These are phyloP conservation scores for Aspergillus sp. DNA, from an alignment of 2,329 filamentous ascomycete genomes.

Conservation along the genomic window DNA sequence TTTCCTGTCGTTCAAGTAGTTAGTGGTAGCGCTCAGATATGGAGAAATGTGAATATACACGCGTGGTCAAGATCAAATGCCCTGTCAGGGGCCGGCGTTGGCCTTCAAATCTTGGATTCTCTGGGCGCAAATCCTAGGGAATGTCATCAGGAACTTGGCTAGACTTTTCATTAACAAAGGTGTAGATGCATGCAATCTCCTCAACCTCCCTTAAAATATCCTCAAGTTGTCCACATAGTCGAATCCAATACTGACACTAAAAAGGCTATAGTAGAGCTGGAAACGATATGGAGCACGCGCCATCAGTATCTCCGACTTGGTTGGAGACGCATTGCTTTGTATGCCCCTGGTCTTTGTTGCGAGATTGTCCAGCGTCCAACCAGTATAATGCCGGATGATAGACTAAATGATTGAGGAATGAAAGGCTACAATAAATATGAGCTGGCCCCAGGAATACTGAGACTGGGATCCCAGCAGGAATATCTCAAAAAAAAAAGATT, in stretches of 20 bases:
- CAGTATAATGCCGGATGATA: constrained; percentile 4
- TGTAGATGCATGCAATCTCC: neutral
- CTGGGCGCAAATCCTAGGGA: neutral
- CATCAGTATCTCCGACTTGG: constrained; percentile 4
- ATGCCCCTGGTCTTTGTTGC: neutral
- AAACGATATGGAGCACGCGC: constrained; percentile 10
- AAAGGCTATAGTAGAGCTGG: constrained; percentile 8
- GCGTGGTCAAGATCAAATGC: neutral
- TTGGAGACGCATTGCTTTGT: neutral
- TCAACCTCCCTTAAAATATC: neutral
- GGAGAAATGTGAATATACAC: neutral
- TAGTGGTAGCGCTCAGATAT: neutral
- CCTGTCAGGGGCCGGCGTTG: neutral
- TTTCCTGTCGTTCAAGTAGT: neutral
- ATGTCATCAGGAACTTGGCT: neutral
- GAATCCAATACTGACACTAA: neutral
- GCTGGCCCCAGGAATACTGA: neutral
- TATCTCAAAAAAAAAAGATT: neutral
- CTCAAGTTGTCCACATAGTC: neutral
- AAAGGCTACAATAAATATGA: constrained; percentile 3
- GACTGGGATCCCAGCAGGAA: neutral
- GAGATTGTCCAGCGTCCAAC: constrained; percentile 7
- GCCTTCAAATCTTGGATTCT: neutral
- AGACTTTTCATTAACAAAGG: neutral
- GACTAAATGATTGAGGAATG: constrained; percentile 10